These are phyloP conservation scores for Sphenostylis stenocarpa DNA, from an alignment of 306 rosid genomes.

Conservation along the genomic window DNA sequence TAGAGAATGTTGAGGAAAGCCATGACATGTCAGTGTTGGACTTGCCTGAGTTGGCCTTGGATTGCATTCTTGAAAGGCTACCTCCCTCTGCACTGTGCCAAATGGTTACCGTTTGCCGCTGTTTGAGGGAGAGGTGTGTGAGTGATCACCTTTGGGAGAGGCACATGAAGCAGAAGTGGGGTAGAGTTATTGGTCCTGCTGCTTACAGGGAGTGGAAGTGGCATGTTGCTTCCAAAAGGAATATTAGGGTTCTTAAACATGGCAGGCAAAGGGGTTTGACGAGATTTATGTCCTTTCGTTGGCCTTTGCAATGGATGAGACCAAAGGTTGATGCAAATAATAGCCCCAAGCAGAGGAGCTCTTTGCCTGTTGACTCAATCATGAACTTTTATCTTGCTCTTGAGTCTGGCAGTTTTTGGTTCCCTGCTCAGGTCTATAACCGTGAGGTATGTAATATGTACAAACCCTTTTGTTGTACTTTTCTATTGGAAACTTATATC, in stretches of 20 bases:
- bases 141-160: slow-evolving; percentile 77
- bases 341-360: slow-evolving; percentile 36
- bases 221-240: slow-evolving; percentile 53
- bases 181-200: slow-evolving; percentile 62
- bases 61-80: slow-evolving; percentile 73
- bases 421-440: slow-evolving; percentile 88
- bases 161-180: slow-evolving; percentile 78
- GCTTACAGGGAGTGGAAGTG: slow-evolving; percentile 74
- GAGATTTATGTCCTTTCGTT: slow-evolving; percentile 56
- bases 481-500: neutral
- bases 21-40: slow-evolving; percentile 56
- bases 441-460: slow-evolving; percentile 58
- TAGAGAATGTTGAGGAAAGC: slow-evolving; percentile 61
- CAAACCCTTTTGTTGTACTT: slow-evolving; percentile 1
- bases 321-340: slow-evolving; percentile 44
- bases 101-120: slow-evolving; percentile 64
- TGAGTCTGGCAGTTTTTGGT: slow-evolving; percentile 66
- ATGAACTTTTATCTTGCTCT: slow-evolving; percentile 80
- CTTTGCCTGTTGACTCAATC: slow-evolving; percentile 57
- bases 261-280: slow-evolving; percentile 56
- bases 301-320: slow-evolving; percentile 72
- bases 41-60: slow-evolving; percentile 73
- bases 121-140: slow-evolving; percentile 69
- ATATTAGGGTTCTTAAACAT: slow-evolving; percentile 41
- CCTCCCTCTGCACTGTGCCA: slow-evolving; percentile 59